phyloP scores from a whole-genome alignment of 257 asterid species.

The Solanum lycopersicoides region DNA sequence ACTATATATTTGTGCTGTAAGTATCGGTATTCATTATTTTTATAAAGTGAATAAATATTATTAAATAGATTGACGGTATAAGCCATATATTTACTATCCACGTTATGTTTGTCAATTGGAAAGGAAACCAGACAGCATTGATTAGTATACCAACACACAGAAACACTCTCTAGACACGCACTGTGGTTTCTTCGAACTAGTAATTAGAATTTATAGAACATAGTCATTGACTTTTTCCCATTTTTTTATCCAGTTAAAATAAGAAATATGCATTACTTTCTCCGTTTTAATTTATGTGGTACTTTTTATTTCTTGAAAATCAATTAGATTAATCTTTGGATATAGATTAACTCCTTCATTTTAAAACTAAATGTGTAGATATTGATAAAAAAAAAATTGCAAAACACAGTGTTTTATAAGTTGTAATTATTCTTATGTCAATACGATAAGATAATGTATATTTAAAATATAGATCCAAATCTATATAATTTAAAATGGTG shows the following conservation, averaged over 20 bases:
- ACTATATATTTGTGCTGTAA: no score
- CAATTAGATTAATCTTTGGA: neutral
- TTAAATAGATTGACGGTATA: neutral
- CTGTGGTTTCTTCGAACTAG: neutral
- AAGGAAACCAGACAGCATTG: slow-evolving; percentile 6
- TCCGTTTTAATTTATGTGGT: neutral
- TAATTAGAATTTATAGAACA: neutral
- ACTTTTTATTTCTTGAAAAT: neutral
- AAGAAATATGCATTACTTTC: neutral
- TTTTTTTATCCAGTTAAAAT: neutral
- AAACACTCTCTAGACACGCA: neutral
- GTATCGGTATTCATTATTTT: no score
- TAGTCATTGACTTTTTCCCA: neutral
- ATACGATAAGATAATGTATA: neutral
- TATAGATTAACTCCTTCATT: neutral
- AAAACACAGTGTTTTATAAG: neutral
- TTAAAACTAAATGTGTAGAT: neutral
- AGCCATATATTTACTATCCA: neutral
- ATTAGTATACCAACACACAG: neutral
- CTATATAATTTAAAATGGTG: neutral
- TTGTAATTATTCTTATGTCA: neutral
- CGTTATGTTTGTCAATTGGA: neutral
- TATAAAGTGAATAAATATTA: no score
- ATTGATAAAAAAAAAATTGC: no score
- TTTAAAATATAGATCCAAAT: neutral